A percentile compares a stretch with the other conserved stretches of the same genome.
Evolutionary conservation across 1,284 basidiomycete genomes (phyloP).

Genomic region (Schizophyllum commune): DNA sequence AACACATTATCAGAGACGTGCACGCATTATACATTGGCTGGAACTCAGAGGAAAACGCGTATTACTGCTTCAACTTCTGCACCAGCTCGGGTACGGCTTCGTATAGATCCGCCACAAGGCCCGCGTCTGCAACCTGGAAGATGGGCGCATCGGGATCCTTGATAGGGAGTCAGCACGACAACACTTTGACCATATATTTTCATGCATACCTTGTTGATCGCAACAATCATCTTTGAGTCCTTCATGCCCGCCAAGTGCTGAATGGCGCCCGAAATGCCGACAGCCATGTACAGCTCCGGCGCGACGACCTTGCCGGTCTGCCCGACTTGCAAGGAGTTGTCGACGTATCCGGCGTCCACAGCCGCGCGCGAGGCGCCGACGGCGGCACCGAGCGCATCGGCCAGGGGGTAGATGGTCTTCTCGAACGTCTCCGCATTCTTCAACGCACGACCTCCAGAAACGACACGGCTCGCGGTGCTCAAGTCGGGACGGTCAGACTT

Average conservation of each 20-base stretch:
- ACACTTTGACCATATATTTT: not conserved
- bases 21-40: not conserved
- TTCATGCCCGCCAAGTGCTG: conserved; percentile 99
- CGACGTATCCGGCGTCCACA: conserved; percentile 97
- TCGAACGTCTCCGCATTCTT: conserved; percentile 95
- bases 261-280: conserved; percentile 97
- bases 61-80: conserved; percentile 68
- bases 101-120: conserved; percentile 89
- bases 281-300: conserved; percentile 91
- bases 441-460: conserved; percentile 93
- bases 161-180: conserved; percentile 11
- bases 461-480: conserved; percentile 79
- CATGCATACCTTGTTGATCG: conserved; percentile 83
- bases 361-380: conserved; percentile 97
- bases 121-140: conserved; percentile 97
- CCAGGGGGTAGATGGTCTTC: conserved; percentile 83
- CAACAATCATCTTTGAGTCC: conserved; percentile 97
- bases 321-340: conserved; percentile 97
- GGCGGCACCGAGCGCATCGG: conserved; percentile 90
- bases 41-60: not conserved
- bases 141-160: conserved; percentile 97
- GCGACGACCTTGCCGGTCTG: conserved; percentile 98
- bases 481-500: conserved; percentile 94
- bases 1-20: too few relatives aligned
- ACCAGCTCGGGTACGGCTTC: conserved; percentile 84